Conservation (phyloP, 805 yeast species). For the Candida endomychidarum region DNA sequence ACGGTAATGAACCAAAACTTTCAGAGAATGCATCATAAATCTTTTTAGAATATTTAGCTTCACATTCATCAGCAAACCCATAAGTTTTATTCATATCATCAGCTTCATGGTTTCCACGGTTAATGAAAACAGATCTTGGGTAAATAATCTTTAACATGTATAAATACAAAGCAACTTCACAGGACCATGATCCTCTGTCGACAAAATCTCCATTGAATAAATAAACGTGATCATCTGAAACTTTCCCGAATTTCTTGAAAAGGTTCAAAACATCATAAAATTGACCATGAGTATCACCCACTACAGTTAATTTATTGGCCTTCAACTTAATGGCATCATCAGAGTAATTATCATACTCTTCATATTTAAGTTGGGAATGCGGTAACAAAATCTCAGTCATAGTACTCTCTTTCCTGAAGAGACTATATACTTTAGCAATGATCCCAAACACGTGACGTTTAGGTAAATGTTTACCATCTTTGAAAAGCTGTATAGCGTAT, state of each 20-base stretch:
- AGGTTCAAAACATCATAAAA: constrained; percentile 85
- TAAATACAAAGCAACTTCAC: constrained; percentile 85
- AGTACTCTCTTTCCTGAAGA: constrained; percentile 67
- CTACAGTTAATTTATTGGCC: constrained; percentile 67
- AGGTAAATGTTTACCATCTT: constrained; percentile 72
- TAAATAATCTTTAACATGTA: constrained; percentile 74
- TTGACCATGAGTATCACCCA: constrained; percentile 99
- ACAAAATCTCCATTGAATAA: constrained; percentile 97
- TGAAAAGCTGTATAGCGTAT: constrained; percentile 68
- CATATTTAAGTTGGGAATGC: constrained; percentile 24
- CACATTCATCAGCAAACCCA: constrained; percentile 96
- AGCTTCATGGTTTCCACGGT: constrained; percentile 97
- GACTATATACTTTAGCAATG: constrained; percentile 63
- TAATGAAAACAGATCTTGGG: constrained; percentile 70
- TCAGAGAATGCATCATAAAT: constrained; percentile 81
- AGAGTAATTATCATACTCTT: constrained; percentile 1
- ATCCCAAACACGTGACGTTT: constrained; percentile 81
- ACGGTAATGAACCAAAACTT: constrained; percentile 81
- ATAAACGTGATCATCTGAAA: constrained; percentile 64
- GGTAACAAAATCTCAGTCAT: constrained; percentile 65
- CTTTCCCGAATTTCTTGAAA: constrained; percentile 72
- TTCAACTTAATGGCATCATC: constrained; percentile 26
- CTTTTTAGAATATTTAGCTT: constrained; percentile 79
- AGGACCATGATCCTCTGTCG: constrained; percentile 97
- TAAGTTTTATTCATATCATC: constrained; percentile 95